Percentiles rank a stretch among this genome's conserved stretches.
Conservation (phyloP, 805 yeast genomes). For the Candida coleopterorum region DNA sequence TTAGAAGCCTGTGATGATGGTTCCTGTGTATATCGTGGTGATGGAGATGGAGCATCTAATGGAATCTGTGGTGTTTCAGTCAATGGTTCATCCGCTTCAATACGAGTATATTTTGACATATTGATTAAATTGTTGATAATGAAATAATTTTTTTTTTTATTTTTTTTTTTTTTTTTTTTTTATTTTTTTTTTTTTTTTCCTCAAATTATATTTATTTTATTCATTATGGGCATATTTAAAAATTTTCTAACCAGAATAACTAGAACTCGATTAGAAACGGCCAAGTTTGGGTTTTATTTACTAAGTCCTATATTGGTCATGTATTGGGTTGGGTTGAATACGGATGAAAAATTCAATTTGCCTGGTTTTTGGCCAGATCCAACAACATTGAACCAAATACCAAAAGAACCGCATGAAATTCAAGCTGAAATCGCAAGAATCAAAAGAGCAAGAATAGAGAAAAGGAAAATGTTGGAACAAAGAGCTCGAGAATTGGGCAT, state of each 20-base stretch:
- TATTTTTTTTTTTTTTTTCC: constrained; percentile 12
- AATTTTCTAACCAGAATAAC: constrained; percentile 33
- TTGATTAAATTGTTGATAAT: background rate
- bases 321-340: constrained; percentile 89
- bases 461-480: constrained; percentile 68
- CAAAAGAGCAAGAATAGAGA: constrained; percentile 68
- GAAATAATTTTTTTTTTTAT: background rate
- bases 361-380: constrained; percentile 99
- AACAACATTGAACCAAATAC: constrained; percentile 81
- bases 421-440: constrained; percentile 88
- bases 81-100: constrained; percentile 17
- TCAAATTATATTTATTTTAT: background rate
- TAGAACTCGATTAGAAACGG: constrained; percentile 41
- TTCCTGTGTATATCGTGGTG: constrained; percentile 2
- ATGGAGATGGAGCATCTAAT: constrained; percentile 7
- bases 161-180: constrained; percentile 7
- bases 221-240: constrained; percentile 16
- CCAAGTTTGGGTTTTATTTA: constrained; percentile 73
- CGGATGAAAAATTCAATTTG: constrained; percentile 82
- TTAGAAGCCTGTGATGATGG: constrained; percentile 4
- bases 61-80: constrained; percentile 4
- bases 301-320: constrained; percentile 85
- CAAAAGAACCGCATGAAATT: constrained; percentile 89
- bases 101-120: constrained; percentile 20
- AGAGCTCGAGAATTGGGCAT: constrained; percentile 68